Base-by-base conservation (phyloP, 2,329 filamentous ascomycete species). In the Herpomyces periplanetae region DNA sequence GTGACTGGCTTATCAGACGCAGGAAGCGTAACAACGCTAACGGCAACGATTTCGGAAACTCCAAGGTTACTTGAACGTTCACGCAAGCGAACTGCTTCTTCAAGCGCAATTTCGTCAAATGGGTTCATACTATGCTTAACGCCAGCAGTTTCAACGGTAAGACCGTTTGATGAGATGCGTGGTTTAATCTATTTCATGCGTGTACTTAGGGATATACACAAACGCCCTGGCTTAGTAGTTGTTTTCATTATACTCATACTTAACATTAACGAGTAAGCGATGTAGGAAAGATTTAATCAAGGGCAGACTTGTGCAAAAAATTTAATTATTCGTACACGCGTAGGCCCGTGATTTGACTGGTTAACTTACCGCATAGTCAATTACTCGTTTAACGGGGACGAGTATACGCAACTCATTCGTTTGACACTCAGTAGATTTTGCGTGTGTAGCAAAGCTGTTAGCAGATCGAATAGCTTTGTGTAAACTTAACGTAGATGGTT, bases 71-170 rank as follows among this genome's bases (percentile, higher is more conserved):
- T 34, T 6, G 32, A 30, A 47, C 66, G 64, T 40, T 91, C 75
- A 39, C 80, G 73, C 35, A 96, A 63, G 15, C 68, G 69, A 19
- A 88, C 66, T 19, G 73, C 68, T 46, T 91, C 80, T 44, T 96
- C 80, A 39, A 96, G 59, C 16, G 71, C 84, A 34, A 96, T 65
- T 41, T 96, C 80, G 48, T 96, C 80, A 44, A 96, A 96, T 9
- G 80, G 80, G 50, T 91, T 96, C 56, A 96, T 75, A 37, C 62
- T 73, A 51, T 91, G 75, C 44, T 91, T 91, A 34, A 91, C 71
- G 29, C 66, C 66, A 27, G 61, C 51, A 21, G 66, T 87, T 43
- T 88, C 75, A 42, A 96, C 63, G 35, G 58, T 75, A 25, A 75
- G 88, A 42, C 56, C 49, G 27, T 57, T 37, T 30, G 57, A 56